A percentile compares a stretch with the other conserved stretches of the same genome.
phyloP scores from a whole-genome alignment of 208 protist species.

The Wallacemonas sp. region DNA sequence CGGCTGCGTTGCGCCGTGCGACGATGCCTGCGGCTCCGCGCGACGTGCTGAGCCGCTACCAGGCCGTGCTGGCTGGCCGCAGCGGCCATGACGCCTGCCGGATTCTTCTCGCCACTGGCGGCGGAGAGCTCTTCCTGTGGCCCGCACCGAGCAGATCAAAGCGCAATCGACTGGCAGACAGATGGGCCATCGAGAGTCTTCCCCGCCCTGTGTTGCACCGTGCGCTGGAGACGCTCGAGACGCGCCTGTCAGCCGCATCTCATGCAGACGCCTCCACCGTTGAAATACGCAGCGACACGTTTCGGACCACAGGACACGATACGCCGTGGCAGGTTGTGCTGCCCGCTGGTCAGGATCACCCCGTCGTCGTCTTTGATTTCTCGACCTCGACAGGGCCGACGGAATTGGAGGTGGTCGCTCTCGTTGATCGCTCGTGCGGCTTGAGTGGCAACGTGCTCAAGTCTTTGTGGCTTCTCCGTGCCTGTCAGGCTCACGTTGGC shows the following conservation, averaged over 20 bases:
- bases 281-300: background rate
- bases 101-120: background rate
- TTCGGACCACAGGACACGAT: background rate
- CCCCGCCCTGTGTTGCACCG: background rate
- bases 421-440: slow-evolving; percentile 43
- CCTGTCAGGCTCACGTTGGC: slow-evolving; percentile 7
- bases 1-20: background rate
- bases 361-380: slow-evolving; percentile 14
- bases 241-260: background rate
- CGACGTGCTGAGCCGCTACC: too few relatives aligned
- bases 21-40: too few relatives aligned
- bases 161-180: background rate
- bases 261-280: background rate
- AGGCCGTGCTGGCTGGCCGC: too few relatives aligned
- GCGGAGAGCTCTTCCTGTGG: slow-evolving; percentile 14
- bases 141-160: background rate
- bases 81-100: background rate
- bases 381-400: background rate
- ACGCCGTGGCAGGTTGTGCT: slow-evolving; percentile 16
- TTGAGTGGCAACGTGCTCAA: slow-evolving; percentile 41
- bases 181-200: background rate
- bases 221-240: background rate
- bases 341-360: slow-evolving; percentile 1
- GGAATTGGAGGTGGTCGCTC: slow-evolving; percentile 22
- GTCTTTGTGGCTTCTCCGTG: slow-evolving; percentile 33